Evolutionary conservation across 257 asterid genomes (phyloP), one percentile per base, ranked within the genome.

Genomic region (Mitragyna speciosa): DNA sequence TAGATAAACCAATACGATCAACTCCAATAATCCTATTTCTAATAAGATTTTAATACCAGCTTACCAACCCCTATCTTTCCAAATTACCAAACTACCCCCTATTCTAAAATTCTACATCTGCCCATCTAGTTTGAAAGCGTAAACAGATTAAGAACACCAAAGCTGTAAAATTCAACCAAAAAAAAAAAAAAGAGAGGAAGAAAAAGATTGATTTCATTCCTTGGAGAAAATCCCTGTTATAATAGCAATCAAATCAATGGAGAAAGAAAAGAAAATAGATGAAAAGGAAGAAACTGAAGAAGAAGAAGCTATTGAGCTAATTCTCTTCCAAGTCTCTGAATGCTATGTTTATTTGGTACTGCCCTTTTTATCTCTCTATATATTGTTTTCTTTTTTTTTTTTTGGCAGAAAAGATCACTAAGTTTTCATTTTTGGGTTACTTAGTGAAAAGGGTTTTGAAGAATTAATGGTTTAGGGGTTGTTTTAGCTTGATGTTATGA

Each of bases 291-390:
- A 79, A 61, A 73, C 83, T 48, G 54, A 73, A 47, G 93, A 89
- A 85, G 91, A 88, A 85, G 91, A 88, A 80, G 91, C 93, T 49
- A 65, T 90, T 69, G 96, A 94, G 87, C 84, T 92, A 63, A 83
- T 89, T 82, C 89, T 91, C 67, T 94, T 91, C 88, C 97, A 94
- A 88, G 97, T 92, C 61, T 72, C 97, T 67, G 98, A 92, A 86
- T 92, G 96, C 87, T 94, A 92, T 83, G 98, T 94, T 69, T 94
- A 94, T 86, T 79, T 94, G 95, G 98, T 94, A 90, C 48, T 75
- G 39, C 66, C n/a, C 52, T 49, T n/a, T 51, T 47, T 65, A 51
- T 48, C 51, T 79, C 39, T 8, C 19, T 43, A 19, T 61, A 7
- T n/a, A n/a, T 52, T 12, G 14, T 56, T 70, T 70, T 54, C 56